Percentiles rank a stretch among this genome's conserved stretches.
Evolutionary conservation across 2,329 filamentous ascomycete genomes (phyloP).

Genomic region (Stemphylium lycopersici): DNA sequence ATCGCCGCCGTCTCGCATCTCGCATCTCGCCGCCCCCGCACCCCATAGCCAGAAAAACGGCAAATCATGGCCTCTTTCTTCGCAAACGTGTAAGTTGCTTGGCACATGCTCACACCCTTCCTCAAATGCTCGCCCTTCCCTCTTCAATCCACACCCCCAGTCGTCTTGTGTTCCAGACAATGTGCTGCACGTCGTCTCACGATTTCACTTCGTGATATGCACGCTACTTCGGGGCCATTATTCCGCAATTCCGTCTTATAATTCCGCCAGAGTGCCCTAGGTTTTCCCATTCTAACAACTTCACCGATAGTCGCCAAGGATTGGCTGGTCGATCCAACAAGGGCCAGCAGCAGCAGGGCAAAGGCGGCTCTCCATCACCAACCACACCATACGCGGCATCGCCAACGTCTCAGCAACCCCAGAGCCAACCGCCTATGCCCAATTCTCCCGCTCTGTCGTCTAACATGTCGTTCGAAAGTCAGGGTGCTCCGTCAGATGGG

Average conservation of each 20-base stretch:
- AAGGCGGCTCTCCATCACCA: constrained; percentile 47
- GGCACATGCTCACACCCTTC: constrained; percentile 39
- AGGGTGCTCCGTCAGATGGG: constrained; percentile 50
- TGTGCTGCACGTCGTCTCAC: constrained; percentile 34
- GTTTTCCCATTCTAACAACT: constrained; percentile 31
- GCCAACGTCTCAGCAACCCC: constrained; percentile 42
- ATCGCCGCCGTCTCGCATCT: constrained; percentile 13
- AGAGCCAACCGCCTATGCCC: constrained; percentile 45
- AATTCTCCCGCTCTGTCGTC: constrained; percentile 44
- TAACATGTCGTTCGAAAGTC: constrained; percentile 71
- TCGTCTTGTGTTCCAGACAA: constrained; percentile 40
- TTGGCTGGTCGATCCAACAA: constrained; percentile 53
- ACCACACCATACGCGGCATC: constrained; percentile 43
- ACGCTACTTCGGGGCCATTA: constrained; percentile 11
- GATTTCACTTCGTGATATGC: constrained; percentile 21
- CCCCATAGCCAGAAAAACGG: constrained; percentile 11
- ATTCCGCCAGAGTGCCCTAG: constrained; percentile 9
- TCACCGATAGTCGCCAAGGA: constrained; percentile 48
- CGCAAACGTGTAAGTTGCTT: constrained; percentile 52
- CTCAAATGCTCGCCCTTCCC: constrained; percentile 32
- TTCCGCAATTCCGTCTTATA: constrained; percentile 6
- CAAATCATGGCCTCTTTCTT: constrained; percentile 50
- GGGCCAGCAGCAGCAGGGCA: constrained; percentile 43
- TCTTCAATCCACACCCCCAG: constrained; percentile 18
- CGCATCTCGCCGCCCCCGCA: constrained; percentile 9